Base-by-base conservation (phyloP, 345 rosid genomes). In the Ricinus communis region DNA sequence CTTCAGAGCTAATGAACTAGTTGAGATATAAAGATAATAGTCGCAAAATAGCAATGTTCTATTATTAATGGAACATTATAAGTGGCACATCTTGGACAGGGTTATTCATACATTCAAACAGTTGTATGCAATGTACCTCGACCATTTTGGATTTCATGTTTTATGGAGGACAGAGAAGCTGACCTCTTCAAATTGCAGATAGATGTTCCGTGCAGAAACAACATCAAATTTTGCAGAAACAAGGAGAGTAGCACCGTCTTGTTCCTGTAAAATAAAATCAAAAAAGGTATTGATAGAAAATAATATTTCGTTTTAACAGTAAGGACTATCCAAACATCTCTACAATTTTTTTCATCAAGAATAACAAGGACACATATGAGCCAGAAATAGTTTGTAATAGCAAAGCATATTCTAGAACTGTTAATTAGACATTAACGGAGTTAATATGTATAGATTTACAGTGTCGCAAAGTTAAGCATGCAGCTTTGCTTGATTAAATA, bases 171-270 rank as follows among this genome's bases (percentile, higher is more conserved):
- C 36, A 63, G 61, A 33, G 68, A 28, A 83, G 66, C 91, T 79
- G 79, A 93, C 98, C 97, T 93, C 90, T 85, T 88, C 94, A 74
- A 93, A 91, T 81, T 84, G 87, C 77, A 93, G 96, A 77, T 88
- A 88, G 74, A 93, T 83, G 82, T 88, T 93, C 18, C 94, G 87
- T 56, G 65, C 77, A 52, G 98, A 87, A 75, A 91, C 87, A 36
- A 85, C 78, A 30, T 86, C 83, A 71, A 93, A 91, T 63, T 87
- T 93, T 5, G 98, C 97, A 62, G 96, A 81, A 74, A 93, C 98
- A 69, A 91, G 91, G 71, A 90, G 87, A 71, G 97, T 89, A 49
- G 91, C 98, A 69, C 97, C 97, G 62, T 86, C 91, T 78, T 90
- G 89, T 28, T 91, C 93, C 98, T 93, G 85, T 57, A 64, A 73